Conservation (phyloP, 352 stramenopile species). For the Globisporangium emineosum region DNA sequence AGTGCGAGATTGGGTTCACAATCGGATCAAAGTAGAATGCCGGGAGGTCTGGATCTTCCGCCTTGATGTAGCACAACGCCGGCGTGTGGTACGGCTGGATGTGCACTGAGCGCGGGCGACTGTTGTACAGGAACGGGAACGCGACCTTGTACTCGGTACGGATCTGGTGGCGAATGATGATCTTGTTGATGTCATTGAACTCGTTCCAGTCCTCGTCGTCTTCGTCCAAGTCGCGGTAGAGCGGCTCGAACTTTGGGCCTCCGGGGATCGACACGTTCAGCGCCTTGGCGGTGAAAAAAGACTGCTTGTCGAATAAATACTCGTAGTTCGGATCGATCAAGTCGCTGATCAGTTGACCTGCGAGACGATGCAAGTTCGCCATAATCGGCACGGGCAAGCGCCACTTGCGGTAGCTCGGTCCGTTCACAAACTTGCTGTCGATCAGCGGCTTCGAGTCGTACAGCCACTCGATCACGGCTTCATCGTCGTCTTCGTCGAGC, state of each 20-base stretch:
- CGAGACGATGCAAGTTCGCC: conserved; percentile 97
- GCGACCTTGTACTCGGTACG: conserved; percentile 99
- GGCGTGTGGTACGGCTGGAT: conserved; percentile 96
- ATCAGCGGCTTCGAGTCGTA: conserved; percentile 96
- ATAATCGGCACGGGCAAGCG: conserved; percentile 97
- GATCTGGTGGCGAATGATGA: conserved; percentile 99
- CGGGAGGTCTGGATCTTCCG: conserved; percentile 92
- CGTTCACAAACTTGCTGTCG: conserved; percentile 95
- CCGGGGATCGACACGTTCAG: conserved; percentile 99
- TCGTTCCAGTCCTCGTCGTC: conserved; percentile 99
- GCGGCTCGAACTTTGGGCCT: conserved; percentile 99
- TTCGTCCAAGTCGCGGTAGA: conserved; percentile 97
- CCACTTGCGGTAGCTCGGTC: conserved; percentile 97
- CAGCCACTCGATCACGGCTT: conserved; percentile 96
- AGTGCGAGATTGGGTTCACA: conserved; percentile 97
- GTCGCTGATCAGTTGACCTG: conserved; percentile 95
- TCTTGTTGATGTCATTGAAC: conserved; percentile 99
- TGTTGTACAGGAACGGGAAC: conserved; percentile 99
- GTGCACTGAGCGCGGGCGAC: conserved; percentile 92
- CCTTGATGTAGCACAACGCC: conserved; percentile 96
- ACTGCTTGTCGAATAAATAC: conserved; percentile 93
- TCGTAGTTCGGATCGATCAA: conserved; percentile 96
- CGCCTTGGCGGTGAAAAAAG: conserved; percentile 99
- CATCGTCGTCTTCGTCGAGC: conserved; percentile 94
- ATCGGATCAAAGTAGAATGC: conserved; percentile 97